phyloP scores from a whole-genome alignment of 768 basidiomycete species.

The Coprinopsis sp. region DNA sequence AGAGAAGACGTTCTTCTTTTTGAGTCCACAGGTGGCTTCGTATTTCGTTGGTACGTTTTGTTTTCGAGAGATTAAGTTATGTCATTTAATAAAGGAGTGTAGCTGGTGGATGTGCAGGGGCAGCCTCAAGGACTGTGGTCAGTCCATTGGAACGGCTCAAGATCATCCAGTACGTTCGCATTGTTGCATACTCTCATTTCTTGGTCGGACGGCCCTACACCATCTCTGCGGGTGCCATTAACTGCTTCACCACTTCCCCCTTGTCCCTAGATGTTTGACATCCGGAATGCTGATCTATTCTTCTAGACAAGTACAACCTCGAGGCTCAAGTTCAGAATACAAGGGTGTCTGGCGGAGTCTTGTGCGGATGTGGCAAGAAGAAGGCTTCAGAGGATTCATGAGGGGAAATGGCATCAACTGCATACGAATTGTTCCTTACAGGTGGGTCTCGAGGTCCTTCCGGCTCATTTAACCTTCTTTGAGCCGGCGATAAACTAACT shows the following conservation, averaged over 20 bases:
- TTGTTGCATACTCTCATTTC: conserved; percentile 7
- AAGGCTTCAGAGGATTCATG: conserved; percentile 92
- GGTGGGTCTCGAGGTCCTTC: conserved; percentile 30
- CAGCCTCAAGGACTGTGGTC: conserved; percentile 86
- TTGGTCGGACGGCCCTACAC: no score
- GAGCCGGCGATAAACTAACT: no score
- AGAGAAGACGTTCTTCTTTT: conserved; percentile 14
- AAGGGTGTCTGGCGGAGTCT: conserved; percentile 82
- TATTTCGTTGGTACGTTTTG: conserved; percentile 38
- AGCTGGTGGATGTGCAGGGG: conserved; percentile 57
- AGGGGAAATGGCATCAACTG: conserved; percentile 90
- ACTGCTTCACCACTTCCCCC: background rate
- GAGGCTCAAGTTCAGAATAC: conserved; percentile 59
- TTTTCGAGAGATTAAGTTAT: conserved; percentile 6
- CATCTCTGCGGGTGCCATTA: no score
- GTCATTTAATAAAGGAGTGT: conserved; percentile 7
- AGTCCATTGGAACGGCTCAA: conserved; percentile 90
- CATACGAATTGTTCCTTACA: conserved; percentile 88
- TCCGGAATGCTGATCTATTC: conserved; percentile 8
- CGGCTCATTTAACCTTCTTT: background rate
- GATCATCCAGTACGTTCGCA: conserved; percentile 81
- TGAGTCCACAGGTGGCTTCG: conserved; percentile 36
- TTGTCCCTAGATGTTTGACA: background rate
- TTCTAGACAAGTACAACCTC: conserved; percentile 87
- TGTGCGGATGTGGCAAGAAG: conserved; percentile 87